Percentiles rank a stretch among this genome's conserved stretches.
These are phyloP conservation scores for Calonectria leucothoes DNA, from an alignment of 2,329 filamentous ascomycete genomes.

Conservation along the genomic window DNA sequence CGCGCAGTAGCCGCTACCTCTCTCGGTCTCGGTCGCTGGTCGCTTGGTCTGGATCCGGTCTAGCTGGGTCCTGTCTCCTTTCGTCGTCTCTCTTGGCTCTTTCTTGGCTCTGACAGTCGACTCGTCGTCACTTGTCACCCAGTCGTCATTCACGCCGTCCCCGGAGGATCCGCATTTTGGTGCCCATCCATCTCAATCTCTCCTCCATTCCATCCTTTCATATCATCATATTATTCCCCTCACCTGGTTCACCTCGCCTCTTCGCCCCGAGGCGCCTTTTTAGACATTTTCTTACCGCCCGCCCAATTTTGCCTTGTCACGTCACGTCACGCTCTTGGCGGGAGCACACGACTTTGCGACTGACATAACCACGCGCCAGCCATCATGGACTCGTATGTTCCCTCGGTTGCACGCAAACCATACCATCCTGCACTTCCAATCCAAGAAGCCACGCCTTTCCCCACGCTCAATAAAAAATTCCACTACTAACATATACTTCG, in stretches of 20 bases:
- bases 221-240: constrained; percentile 5
- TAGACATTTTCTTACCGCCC: constrained; percentile 21
- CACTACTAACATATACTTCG: constrained; percentile 28
- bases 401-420: constrained; percentile 15
- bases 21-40: background rate
- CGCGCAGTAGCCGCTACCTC: constrained; percentile 20
- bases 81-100: constrained; percentile 1
- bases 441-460: constrained; percentile 20
- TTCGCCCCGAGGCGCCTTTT: background rate
- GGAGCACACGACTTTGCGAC: constrained; percentile 40
- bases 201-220: constrained; percentile 1
- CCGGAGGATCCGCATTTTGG: constrained; percentile 26
- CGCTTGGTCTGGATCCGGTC: constrained; percentile 14
- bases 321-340: constrained; percentile 42
- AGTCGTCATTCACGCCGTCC: constrained; percentile 20
- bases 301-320: constrained; percentile 25
- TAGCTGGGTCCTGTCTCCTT: background rate
- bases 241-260: background rate
- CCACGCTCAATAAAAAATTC: background rate
- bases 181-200: constrained; percentile 14
- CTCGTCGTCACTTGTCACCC: constrained; percentile 13
- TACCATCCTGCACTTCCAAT: constrained; percentile 27
- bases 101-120: constrained; percentile 12
- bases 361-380: constrained; percentile 37
- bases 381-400: constrained; percentile 48